Evolutionary conservation across 441 rosid species (phyloP), one percentile per base, ranked within the genome.

Genomic region (Pelargonium myrrhifolium): DNA sequence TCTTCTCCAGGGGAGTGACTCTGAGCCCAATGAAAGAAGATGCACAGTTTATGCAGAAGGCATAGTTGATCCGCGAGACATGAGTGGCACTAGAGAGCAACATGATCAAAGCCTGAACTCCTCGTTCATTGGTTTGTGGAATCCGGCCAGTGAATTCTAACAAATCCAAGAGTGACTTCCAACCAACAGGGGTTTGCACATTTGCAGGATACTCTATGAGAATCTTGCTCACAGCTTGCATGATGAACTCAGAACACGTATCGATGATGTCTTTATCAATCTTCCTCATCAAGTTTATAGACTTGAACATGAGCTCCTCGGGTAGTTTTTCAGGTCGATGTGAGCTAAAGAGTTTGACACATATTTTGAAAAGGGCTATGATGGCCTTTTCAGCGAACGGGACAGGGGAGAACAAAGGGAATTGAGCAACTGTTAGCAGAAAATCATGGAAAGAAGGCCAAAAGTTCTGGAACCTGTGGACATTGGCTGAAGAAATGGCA

Each of bases 221-320:
- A 22, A 93, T 82, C 76, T 73, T 81, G 83, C 86, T 83, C 3
- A 83, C 79, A 1, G 88, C 78, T 70, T 87, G 84, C 8, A 81
- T 78, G 71, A 93, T 88, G 65, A 69, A 26, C 65, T 82, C 89
- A 8, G 80, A 76, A 39, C 91, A 88, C 3, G 89, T 83, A 6
- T 93, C 93, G 0, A 93, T 90, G 43, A 87, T 80, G 53, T 93
- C 95, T 71, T 91, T 93, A 62, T 91, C 97, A 4, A 91, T 84
- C 75, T 85, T 88, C 93, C 93, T 89, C 97, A 89, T 93, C 61
- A 93, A 53, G 31, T 83, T 85, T 69, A 91, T 87, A 3, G 97
- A 86, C 70, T 84, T 88, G 77, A 93, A 90, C 47, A 90, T 81
- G 4, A 77, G 70, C 72, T 93, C 97, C 65, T 91, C 97, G 0